Conservation (phyloP, 371 early-diverging fungal genomes). For the Circinella umbellata region DNA sequence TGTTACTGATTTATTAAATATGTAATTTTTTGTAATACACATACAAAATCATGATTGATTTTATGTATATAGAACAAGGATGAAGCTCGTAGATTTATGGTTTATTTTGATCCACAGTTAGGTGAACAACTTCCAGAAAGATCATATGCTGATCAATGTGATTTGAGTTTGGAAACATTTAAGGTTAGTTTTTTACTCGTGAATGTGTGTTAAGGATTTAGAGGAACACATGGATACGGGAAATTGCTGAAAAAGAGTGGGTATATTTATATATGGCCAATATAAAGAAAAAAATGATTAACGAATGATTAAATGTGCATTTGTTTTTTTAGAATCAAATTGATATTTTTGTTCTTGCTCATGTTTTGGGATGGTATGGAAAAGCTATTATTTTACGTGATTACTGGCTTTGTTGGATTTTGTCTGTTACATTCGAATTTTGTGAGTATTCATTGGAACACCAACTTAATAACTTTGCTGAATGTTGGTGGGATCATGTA, state of each 20-base stretch:
- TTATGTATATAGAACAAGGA: constrained; percentile 70
- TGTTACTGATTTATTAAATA: not conserved
- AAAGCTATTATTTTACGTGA: constrained; percentile 93
- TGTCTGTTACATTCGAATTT: constrained; percentile 93
- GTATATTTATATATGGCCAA: no score
- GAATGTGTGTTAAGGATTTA: no score
- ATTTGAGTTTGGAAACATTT: constrained; percentile 74
- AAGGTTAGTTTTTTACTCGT: constrained; percentile 49
- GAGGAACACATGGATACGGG: no score
- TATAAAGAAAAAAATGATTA: not conserved
- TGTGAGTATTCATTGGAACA: constrained; percentile 95
- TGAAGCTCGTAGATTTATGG: constrained; percentile 81
- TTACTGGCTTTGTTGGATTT: constrained; percentile 94
- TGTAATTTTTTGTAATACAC: not conserved
- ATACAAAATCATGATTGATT: not conserved
- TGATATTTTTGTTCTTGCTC: constrained; percentile 94
- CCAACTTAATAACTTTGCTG: constrained; percentile 96
- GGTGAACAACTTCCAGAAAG: constrained; percentile 88
- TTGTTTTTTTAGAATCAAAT: constrained; percentile 67
- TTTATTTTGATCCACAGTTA: constrained; percentile 78
- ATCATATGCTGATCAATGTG: constrained; percentile 91
- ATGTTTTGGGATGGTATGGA: constrained; percentile 94
- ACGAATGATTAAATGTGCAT: not conserved
- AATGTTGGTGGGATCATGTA: constrained; percentile 99
- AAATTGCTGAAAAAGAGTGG: no score